Evolutionary conservation across 1,284 basidiomycete genomes (phyloP).

Genomic region (Phlebopus sp.): DNA sequence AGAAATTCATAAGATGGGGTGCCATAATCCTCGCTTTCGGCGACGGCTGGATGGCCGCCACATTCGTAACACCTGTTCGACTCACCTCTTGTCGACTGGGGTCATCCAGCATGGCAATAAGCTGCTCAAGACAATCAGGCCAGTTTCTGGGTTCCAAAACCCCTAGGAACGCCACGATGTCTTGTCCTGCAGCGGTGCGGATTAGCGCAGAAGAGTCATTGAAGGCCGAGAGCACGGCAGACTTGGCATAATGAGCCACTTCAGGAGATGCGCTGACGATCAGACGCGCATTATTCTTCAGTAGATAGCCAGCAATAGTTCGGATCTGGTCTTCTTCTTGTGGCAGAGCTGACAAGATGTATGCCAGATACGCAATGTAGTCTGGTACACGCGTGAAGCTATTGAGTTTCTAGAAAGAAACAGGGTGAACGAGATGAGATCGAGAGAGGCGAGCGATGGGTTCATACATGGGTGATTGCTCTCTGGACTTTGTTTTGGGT

Average conservation of each 20-base stretch:
- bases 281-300: constrained; percentile 91
- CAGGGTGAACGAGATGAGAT: constrained; percentile 23
- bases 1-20: constrained; percentile 1
- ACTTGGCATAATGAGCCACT: constrained; percentile 80
- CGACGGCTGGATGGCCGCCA: background rate
- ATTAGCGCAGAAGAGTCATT: constrained; percentile 80
- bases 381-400: constrained; percentile 86
- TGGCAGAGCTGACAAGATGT: constrained; percentile 81
- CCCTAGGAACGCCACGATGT: constrained; percentile 84
- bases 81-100: constrained; percentile 82
- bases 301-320: constrained; percentile 92
- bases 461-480: constrained; percentile 70
- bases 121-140: constrained; percentile 86
- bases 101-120: constrained; percentile 80
- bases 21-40: background rate
- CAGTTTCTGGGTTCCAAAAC: constrained; percentile 86
- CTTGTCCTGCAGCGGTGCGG: constrained; percentile 87
- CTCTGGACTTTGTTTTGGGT: constrained; percentile 69
- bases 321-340: constrained; percentile 89
- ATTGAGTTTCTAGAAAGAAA: constrained; percentile 73
- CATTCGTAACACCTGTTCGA: background rate
- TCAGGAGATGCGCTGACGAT: constrained; percentile 66
- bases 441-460: constrained; percentile 17
- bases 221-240: constrained; percentile 78
- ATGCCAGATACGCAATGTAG: constrained; percentile 95